Conservation (phyloP, 83 land plant genomes). For the Diphasiastrum complanatum region DNA sequence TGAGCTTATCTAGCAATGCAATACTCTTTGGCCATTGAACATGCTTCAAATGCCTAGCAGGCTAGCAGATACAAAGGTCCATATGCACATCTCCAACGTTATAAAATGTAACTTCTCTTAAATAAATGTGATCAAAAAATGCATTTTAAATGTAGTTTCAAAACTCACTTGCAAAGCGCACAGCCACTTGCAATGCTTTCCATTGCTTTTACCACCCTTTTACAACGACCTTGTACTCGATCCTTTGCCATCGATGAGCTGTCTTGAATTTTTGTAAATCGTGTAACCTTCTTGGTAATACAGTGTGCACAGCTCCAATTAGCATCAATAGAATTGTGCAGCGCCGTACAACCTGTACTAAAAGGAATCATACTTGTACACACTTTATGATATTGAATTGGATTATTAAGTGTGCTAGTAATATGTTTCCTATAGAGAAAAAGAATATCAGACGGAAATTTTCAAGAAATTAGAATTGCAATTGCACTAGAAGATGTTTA, state of each 20-base stretch:
- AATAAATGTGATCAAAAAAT: background rate
- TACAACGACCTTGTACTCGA: conserved; percentile 20
- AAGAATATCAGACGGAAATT: too few relatives aligned
- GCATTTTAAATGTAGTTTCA: background rate
- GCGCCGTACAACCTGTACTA: conserved; percentile 20
- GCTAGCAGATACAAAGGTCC: too few relatives aligned
- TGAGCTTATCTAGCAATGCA: too few relatives aligned
- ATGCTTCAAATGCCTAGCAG: too few relatives aligned
- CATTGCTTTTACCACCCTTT: conserved; percentile 11
- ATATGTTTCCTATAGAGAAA: too few relatives aligned
- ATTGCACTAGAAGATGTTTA: too few relatives aligned
- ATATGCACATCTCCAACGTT: background rate
- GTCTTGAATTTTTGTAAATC: too few relatives aligned
- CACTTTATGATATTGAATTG: too few relatives aligned
- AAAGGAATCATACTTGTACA: too few relatives aligned
- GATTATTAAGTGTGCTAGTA: too few relatives aligned
- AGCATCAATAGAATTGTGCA: background rate
- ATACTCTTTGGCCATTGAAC: too few relatives aligned
- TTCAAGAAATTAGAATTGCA: too few relatives aligned
- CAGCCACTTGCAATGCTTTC: conserved; percentile 20
- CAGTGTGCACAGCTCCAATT: conserved; percentile 19
- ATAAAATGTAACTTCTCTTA: background rate
- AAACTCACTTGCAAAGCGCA: conserved; percentile 19
- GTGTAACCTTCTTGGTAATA: background rate
- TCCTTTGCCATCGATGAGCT: conserved; percentile 14